Evolutionary conservation across 192 early-diverging fungal species (phyloP), one percentile per base, ranked within the genome.

Genomic region (Gryganskiella cystojenkinii): DNA sequence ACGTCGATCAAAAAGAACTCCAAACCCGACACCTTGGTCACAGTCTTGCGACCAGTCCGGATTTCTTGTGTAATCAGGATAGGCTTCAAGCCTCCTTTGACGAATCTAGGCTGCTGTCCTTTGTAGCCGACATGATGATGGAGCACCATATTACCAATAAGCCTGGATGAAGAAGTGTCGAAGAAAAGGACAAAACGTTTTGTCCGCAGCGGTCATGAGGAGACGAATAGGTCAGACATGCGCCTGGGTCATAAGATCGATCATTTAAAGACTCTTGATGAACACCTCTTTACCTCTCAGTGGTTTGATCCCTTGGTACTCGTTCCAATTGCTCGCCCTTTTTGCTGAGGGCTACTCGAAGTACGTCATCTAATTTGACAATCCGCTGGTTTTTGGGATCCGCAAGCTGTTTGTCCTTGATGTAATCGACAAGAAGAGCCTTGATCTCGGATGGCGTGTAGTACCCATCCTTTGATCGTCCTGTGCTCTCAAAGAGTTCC

Each of bases 1-100:
- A 91, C 82, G 61, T 90, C 81, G 20, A 94, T 82, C 25, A 81
- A 67, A 67, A 83, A 94, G 2, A 71, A 35, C 70, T 94, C 93
- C 2, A 92, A 56, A 14, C 90, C 90, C 3, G 73, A 75, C 5
- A 94, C 71, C 40, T 80, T 81, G n/a, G 92, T 94, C 11, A 91
- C 83, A 11, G 82, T 80, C 65, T 92, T 93, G 37, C 88, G 81
- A 30, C 90, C 90, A 42, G 84, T 84, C 15, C 91, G 71, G 22
- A 79, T 80, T 71, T 91, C 90, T 33, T 90, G 80, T 0, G 68
- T 71, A 14, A 94, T 83, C 25, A 81, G 60, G 25, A 90, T 83
- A 5, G 84, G 75, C 49, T 84, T 82, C 0, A 83, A 51, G 1
- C 47, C 53, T 15, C 89, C 90, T 56, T 87, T 78, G 40, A 69